phyloP scores from a whole-genome alignment of 176 grass and related monocot species.

The Raddia guianensis region DNA sequence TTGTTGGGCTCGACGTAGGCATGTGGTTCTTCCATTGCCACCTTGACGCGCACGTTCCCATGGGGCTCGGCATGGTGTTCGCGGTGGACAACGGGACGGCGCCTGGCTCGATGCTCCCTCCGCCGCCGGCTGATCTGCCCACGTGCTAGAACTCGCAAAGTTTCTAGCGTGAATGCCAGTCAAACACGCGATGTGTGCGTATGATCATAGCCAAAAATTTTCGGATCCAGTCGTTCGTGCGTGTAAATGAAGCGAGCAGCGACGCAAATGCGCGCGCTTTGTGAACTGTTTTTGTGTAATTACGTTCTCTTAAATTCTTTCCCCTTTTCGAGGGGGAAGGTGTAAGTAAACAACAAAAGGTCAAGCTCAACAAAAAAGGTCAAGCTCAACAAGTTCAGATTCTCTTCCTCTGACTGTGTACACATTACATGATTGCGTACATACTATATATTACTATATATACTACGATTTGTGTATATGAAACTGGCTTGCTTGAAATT shows the following conservation, averaged over 20 bases:
- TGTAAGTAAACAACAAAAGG: slow-evolving; percentile 37
- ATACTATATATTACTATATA: too few relatives aligned
- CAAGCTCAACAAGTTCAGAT: neutral
- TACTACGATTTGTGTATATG: too few relatives aligned
- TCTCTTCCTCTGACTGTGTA: neutral
- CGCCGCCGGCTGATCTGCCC: slow-evolving; percentile 57
- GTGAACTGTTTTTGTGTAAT: slow-evolving; percentile 29
- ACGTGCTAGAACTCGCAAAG: slow-evolving; percentile 19
- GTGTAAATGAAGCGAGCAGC: slow-evolving; percentile 1
- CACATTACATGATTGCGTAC: too few relatives aligned
- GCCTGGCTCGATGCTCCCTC: slow-evolving; percentile 39
- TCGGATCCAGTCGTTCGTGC: neutral
- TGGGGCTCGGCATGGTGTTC: slow-evolving; percentile 72
- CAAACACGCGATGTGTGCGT: neutral
- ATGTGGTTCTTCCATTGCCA: slow-evolving; percentile 91
- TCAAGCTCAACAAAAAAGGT: slow-evolving; percentile 6
- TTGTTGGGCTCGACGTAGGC: slow-evolving; percentile 29
- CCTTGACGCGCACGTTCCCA: slow-evolving; percentile 58
- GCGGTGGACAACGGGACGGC: slow-evolving; percentile 60
- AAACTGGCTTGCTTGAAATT: too few relatives aligned
- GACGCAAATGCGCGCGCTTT: neutral
- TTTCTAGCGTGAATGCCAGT: neutral
- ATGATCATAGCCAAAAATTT: neutral
- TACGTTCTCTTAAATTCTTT: slow-evolving; percentile 7
- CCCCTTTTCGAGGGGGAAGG: neutral